Evolutionary conservation across 2,329 filamentous ascomycete genomes (phyloP).

Genomic region (Pseudogymnoascus sp.): DNA sequence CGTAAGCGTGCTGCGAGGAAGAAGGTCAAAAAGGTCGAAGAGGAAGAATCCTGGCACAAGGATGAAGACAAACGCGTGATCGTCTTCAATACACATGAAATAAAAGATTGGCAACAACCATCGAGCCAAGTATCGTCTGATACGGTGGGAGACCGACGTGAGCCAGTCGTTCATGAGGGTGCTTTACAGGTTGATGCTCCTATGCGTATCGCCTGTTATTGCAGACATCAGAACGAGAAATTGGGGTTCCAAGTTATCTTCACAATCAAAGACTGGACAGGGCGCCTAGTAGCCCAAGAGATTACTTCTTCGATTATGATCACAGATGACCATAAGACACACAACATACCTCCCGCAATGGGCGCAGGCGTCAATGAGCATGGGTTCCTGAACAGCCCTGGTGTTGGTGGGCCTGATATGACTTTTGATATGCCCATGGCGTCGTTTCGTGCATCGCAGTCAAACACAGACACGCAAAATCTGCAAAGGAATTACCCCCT

Average conservation of each 20-base stretch:
- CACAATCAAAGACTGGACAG: slow-evolving; percentile 76
- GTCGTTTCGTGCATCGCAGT: slow-evolving; percentile 49
- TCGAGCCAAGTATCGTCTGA: slow-evolving; percentile 43
- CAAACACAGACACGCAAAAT: slow-evolving; percentile 54
- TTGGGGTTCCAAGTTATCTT: slow-evolving; percentile 88
- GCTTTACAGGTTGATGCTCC: slow-evolving; percentile 74
- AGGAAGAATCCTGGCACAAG: slow-evolving; percentile 78
- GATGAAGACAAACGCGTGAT: slow-evolving; percentile 76
- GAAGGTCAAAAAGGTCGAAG: slow-evolving; percentile 86
- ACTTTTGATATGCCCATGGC: slow-evolving; percentile 28
- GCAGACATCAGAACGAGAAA: slow-evolving; percentile 90
- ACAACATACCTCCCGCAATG: slow-evolving; percentile 36
- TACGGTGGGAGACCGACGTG: slow-evolving; percentile 36
- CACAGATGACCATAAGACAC: slow-evolving; percentile 95
- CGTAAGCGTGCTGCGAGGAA: slow-evolving; percentile 85
- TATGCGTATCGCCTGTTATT: slow-evolving; percentile 97
- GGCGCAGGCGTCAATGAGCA: slow-evolving; percentile 21
- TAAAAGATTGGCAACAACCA: slow-evolving; percentile 71
- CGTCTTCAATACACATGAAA: slow-evolving; percentile 83
- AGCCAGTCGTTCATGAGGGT: slow-evolving; percentile 43
- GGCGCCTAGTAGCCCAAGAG: slow-evolving; percentile 71
- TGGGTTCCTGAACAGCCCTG: slow-evolving; percentile 31
- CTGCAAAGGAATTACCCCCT: slow-evolving; percentile 42
- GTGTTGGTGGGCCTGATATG: slow-evolving; percentile 31
- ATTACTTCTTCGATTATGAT: slow-evolving; percentile 90